Base-by-base conservation (phyloP, 176 grass and related monocot genomes). In the Phoenix dactylifera region DNA sequence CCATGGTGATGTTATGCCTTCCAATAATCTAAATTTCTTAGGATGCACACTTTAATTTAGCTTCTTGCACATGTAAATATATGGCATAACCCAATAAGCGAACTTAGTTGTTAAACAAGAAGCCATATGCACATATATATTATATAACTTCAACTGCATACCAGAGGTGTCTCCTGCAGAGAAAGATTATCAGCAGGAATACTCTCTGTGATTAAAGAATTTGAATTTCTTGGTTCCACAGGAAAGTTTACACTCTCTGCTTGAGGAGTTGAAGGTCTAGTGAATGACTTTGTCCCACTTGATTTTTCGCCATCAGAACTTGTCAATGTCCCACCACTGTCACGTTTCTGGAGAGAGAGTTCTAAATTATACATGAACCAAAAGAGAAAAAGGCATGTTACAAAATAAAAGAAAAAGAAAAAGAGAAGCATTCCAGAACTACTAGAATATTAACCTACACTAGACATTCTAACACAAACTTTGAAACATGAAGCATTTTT, bases 221-320 rank as follows among this genome's bases (percentile, higher is more conserved):
- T 98, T 24, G 87, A 98, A 50, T 81, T 80, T 73, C 81, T 81
- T 69, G 62, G 78, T 66, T 98, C 87, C 24, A 66, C 35, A 54
- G 57, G 73, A 77, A 92, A 98, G 81, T 85, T 88, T 58, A 83
- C 9, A 64, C 81, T 86, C 58, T 86, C 84, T 53, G 81, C 93
- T 55, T 92, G 80, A 81, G 93, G 87, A 29, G 87, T 90, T 70
- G 86, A 89, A 72, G 82, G 82, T 86, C 75, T 30, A 75, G 60
- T 55, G 52, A 71, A 67, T 74, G 81, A 81, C 81, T 94, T 88
- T 54, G 68, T 85, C 3, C 62, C 68, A 72, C 80, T 85, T 14
- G 80, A 87, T 52, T 94, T 87, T 49, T 94, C 89, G 63, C 77
- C 74, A 67, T 81, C 72, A 32, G 58, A 94, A 76, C 78, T 88